These are phyloP conservation scores for Diaporthe velutina DNA, from an alignment of 2,329 filamentous ascomycete genomes.

Conservation along the genomic window DNA sequence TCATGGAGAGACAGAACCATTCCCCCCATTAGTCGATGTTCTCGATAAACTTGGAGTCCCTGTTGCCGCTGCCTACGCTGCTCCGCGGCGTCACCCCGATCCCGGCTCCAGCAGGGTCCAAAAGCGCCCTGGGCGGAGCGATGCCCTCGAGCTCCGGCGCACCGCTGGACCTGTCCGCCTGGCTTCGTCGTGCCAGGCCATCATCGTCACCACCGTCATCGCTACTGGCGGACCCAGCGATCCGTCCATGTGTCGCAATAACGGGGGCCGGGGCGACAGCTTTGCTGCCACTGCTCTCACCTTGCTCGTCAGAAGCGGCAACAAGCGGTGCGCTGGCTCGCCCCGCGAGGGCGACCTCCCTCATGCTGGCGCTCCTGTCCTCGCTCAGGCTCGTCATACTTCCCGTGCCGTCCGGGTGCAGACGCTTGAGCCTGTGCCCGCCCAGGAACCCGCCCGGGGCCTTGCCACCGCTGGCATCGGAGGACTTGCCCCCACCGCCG, in stretches of 20 bases:
- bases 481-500: constrained; percentile 33
- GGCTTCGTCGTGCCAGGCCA: neutral
- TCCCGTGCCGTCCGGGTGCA: constrained; percentile 46
- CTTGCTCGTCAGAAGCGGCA: constrained; percentile 45
- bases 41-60: constrained; percentile 65
- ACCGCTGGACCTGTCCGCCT: constrained; percentile 21
- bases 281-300: constrained; percentile 34
- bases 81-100: constrained; percentile 33
- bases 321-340: constrained; percentile 24
- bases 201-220: neutral
- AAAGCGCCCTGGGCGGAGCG: constrained; percentile 41
- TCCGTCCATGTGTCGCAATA: neutral
- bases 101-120: constrained; percentile 42
- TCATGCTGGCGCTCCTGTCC: constrained; percentile 45
- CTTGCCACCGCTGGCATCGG: neutral
- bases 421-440: constrained; percentile 52
- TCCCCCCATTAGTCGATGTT: constrained; percentile 52
- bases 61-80: constrained; percentile 55
- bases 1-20: neutral
- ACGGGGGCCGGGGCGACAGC: neutral
- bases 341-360: constrained; percentile 50
- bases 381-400: constrained; percentile 47
- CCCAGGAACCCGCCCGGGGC: constrained; percentile 53
- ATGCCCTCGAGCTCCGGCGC: constrained; percentile 29
- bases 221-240: constrained; percentile 35